phyloP scores from a whole-genome alignment of 1,284 basidiomycete species.

The Paramarasmius palmivorus region DNA sequence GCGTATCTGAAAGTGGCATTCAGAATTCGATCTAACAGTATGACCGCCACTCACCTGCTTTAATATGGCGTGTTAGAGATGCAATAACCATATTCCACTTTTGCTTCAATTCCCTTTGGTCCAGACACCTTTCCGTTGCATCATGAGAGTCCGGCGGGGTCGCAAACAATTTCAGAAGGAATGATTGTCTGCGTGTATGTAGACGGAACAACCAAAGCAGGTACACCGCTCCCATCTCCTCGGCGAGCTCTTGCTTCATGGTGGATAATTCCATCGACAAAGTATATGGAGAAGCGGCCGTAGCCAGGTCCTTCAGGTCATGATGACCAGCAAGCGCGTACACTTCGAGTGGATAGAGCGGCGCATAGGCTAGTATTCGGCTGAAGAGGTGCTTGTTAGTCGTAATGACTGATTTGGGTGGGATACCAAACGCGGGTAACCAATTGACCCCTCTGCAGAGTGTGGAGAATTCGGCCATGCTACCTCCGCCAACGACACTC shows the following conservation, averaged over 20 bases:
- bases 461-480: slow-evolving; percentile 19
- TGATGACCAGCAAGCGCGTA: slow-evolving; percentile 44
- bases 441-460: slow-evolving; percentile 29
- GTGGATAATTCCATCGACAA: slow-evolving; percentile 36
- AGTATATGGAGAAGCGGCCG: slow-evolving; percentile 39
- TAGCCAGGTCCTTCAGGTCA: slow-evolving; percentile 37
- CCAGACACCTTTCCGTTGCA: too few relatives aligned
- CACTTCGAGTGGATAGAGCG: slow-evolving; percentile 36
- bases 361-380: slow-evolving; percentile 38
- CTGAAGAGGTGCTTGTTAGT: slow-evolving; percentile 25
- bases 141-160: neutral
- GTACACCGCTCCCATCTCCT: slow-evolving; percentile 37
- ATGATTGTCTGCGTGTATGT: neutral
- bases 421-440: slow-evolving; percentile 36
- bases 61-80: neutral
- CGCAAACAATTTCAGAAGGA: neutral
- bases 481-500: neutral
- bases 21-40: too few relatives aligned
- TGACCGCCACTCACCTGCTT: neutral
- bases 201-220: neutral
- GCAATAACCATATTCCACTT: neutral
- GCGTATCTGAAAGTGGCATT: neutral
- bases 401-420: slow-evolving; percentile 10
- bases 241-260: slow-evolving; percentile 40
- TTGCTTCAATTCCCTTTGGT: neutral